Percentiles rank a stretch among this genome's conserved stretches.
Evolutionary conservation across 2,329 filamentous ascomycete genomes (phyloP).

Genomic region (Monilinia vaccinii-corymbosi): DNA sequence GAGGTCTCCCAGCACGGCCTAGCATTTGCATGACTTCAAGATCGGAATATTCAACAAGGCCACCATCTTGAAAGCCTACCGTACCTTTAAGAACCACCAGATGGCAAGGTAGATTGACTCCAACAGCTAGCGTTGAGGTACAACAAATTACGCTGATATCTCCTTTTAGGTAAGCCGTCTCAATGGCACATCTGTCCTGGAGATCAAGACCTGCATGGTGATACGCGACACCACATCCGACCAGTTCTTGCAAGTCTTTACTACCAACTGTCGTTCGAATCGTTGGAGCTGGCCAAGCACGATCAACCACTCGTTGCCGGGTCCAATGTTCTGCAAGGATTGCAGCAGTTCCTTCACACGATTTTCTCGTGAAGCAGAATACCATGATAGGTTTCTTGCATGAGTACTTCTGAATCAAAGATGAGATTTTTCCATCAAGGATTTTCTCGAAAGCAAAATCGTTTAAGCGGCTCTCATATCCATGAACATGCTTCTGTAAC

Average conservation of each 20-base stretch:
- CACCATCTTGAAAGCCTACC: conserved; percentile 51
- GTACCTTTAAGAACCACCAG: conserved; percentile 80
- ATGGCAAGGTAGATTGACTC: conserved; percentile 76
- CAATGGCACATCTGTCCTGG: conserved; percentile 55
- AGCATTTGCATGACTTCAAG: conserved; percentile 89
- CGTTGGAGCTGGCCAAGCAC: conserved; percentile 54
- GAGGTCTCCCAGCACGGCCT: conserved; percentile 71
- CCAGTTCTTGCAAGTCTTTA: conserved; percentile 46
- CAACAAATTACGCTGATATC: conserved; percentile 77
- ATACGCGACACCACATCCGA: conserved; percentile 58
- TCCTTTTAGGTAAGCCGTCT: conserved; percentile 59
- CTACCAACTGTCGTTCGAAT: conserved; percentile 43
- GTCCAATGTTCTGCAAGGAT: conserved; percentile 59
- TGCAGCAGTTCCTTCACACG: conserved; percentile 58
- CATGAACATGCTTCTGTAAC: conserved; percentile 67
- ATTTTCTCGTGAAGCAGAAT: conserved; percentile 72
- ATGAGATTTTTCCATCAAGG: conserved; percentile 55
- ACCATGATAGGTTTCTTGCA: conserved; percentile 70
- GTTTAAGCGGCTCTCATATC: conserved; percentile 53
- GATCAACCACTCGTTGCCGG: conserved; percentile 39
- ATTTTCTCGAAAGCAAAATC: conserved; percentile 69
- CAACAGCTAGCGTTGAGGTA: conserved; percentile 76
- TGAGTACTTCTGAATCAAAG: conserved; percentile 57
- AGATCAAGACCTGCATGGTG: conserved; percentile 69
- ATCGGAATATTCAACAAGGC: conserved; percentile 64